Evolutionary conservation across 2,329 filamentous ascomycete genomes (phyloP).

Genomic region (Fusarium sp.): DNA sequence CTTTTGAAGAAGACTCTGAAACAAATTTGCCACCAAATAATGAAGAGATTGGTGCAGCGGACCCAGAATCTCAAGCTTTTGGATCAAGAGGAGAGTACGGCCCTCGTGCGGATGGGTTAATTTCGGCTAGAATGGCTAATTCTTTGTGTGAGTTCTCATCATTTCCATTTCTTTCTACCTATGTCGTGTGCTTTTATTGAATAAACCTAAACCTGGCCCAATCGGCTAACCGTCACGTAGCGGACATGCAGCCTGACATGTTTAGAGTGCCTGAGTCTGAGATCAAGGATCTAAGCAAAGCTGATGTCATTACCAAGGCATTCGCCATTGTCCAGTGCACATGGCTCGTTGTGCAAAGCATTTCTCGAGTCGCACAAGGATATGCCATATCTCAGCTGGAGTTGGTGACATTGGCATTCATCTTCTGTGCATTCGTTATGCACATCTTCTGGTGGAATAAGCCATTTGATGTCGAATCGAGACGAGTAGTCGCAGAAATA

Average conservation of each 20-base stretch:
- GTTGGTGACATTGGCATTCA: not conserved
- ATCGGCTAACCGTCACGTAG: not conserved
- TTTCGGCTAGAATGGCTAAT: accelerated
- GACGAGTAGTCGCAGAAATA: accelerated
- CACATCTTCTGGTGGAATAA: not conserved
- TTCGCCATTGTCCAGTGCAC: not conserved
- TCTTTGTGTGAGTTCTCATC: not conserved
- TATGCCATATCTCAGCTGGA: not conserved
- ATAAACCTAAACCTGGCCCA: not conserved
- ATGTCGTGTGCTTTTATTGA: too few relatives aligned
- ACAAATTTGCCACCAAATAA: too few relatives aligned
- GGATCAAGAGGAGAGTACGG: not conserved
- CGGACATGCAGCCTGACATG: accelerated
- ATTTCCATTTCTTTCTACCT: not conserved
- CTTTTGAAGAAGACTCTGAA: too few relatives aligned
- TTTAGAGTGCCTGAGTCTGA: not conserved
- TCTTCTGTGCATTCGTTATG: not conserved
- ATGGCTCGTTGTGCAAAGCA: not conserved
- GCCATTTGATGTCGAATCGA: not conserved
- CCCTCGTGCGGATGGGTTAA: not conserved
- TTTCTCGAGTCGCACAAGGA: accelerated
- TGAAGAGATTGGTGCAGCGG: not conserved
- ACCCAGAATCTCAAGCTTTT: too few relatives aligned
- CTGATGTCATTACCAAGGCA: not conserved
- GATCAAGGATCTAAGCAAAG: not conserved